Conservation (phyloP, 306 rosid genomes). For the Cicer judaicum region DNA sequence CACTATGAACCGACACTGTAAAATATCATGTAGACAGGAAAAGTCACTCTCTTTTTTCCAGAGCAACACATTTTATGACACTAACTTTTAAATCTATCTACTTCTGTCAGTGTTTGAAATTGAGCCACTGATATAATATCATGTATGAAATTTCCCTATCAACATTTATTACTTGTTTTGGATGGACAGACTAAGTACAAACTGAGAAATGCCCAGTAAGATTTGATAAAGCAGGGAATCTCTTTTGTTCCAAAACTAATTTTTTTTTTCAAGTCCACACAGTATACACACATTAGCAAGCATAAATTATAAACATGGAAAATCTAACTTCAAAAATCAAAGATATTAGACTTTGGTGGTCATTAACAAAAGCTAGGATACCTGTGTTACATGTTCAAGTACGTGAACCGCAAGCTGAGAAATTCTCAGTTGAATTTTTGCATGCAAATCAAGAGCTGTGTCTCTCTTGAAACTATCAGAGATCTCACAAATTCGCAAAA, state of each 20-base stretch:
- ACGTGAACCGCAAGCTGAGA: constrained; percentile 70
- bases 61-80: constrained; percentile 35
- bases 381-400: constrained; percentile 80
- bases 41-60: constrained; percentile 19
- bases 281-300: constrained; percentile 7
- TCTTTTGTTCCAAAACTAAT: constrained; percentile 1
- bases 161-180: constrained; percentile 21
- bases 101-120: constrained; percentile 41
- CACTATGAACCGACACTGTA: constrained; percentile 35
- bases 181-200: constrained; percentile 26
- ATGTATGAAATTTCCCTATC: constrained; percentile 28
- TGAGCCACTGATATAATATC: constrained; percentile 2
- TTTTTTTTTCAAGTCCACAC: constrained; percentile 11
- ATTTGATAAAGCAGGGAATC: constrained; percentile 27
- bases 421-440: constrained; percentile 75
- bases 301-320: constrained; percentile 33
- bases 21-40: constrained; percentile 13
- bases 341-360: constrained; percentile 28
- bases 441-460: constrained; percentile 49
- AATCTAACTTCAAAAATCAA: constrained; percentile 18
- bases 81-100: constrained; percentile 23
- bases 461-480: constrained; percentile 65
- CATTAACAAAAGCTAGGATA: constrained; percentile 45
- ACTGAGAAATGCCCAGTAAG: constrained; percentile 18
- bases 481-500: constrained; percentile 78